Conservation (phyloP, 768 basidiomycete genomes). For the Chalciporus chontae region DNA sequence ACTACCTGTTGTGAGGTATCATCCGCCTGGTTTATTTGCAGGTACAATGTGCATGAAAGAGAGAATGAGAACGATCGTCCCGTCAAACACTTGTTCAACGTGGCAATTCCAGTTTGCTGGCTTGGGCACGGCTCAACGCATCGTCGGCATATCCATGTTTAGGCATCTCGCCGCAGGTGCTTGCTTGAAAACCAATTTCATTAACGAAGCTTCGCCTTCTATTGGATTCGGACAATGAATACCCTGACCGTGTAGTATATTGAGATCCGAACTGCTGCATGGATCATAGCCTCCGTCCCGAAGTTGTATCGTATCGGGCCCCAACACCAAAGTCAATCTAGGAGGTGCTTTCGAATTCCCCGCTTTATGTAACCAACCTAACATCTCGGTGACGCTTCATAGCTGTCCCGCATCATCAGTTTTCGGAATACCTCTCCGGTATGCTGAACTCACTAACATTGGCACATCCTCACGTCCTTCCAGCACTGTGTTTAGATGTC, state of each 20-base stretch:
- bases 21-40: too few relatives aligned
- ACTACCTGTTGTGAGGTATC: too few relatives aligned
- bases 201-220: not conserved
- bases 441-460: not conserved
- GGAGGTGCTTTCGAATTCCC: not conserved
- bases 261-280: conserved; percentile 14
- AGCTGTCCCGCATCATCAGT: not conserved
- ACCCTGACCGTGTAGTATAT: not conserved
- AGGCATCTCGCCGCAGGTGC: not conserved
- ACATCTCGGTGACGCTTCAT: not conserved
- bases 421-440: conserved; percentile 4
- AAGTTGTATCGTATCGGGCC: not conserved
- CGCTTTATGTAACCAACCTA: conserved; percentile 1
- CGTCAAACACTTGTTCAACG: not conserved
- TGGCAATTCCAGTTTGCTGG: not conserved
- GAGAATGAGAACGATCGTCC: not conserved
- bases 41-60: not conserved
- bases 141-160: conserved; percentile 3
- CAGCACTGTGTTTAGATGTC: not conserved
- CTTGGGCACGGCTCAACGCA: not conserved
- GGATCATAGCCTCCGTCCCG: not conserved
- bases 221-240: conserved; percentile 7
- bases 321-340: not conserved
- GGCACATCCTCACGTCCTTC: not conserved
- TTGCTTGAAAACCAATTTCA: conserved; percentile 1